Conservation (phyloP, 352 stramenopile species). For the Halophytophthora batemanensis region DNA sequence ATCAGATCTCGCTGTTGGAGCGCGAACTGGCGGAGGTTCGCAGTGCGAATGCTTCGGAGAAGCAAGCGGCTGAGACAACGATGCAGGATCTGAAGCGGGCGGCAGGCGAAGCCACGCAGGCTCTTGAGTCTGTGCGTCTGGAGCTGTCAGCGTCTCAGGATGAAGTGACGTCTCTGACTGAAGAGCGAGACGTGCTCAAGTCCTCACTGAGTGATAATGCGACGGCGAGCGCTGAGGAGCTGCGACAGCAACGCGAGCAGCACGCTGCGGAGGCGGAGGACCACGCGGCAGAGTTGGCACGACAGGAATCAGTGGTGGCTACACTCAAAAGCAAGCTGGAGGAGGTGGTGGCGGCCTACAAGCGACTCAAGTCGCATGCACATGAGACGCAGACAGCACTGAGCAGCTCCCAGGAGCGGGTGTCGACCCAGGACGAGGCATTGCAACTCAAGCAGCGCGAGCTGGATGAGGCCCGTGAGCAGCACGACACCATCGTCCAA, state of each 20-base stretch:
- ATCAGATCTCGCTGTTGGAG: slow-evolving; percentile 11
- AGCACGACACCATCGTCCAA: slow-evolving; percentile 19
- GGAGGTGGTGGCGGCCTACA: slow-evolving; percentile 62
- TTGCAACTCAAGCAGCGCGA: no score
- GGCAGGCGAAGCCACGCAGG: slow-evolving; percentile 5
- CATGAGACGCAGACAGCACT: slow-evolving; percentile 49
- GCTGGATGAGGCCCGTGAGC: slow-evolving; percentile 13
- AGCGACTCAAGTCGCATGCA: slow-evolving; percentile 46
- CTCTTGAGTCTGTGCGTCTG: slow-evolving; percentile 7
- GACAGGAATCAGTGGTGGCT: slow-evolving; percentile 47
- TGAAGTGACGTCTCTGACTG: no score
- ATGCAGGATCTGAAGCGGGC: slow-evolving; percentile 8
- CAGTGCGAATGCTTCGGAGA: slow-evolving; percentile 11
- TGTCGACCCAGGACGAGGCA: slow-evolving; percentile 28
- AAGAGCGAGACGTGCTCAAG: no score
- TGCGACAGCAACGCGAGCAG: slow-evolving; percentile 17
- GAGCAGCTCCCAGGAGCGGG: slow-evolving; percentile 25
- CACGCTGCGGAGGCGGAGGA: slow-evolving; percentile 12
- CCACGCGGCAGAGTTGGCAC: slow-evolving; percentile 4
- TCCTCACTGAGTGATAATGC: no score
- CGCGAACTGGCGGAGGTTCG: slow-evolving; percentile 14
- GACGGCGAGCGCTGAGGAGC: slow-evolving; percentile 10
- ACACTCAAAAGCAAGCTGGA: slow-evolving; percentile 60
- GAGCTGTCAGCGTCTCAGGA: no score
- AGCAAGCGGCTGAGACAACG: slow-evolving; percentile 12